Percentiles rank a stretch among this genome's conserved stretches.
Conservation (phyloP, 805 yeast genomes). For the Zygosaccharomyces lentus region DNA sequence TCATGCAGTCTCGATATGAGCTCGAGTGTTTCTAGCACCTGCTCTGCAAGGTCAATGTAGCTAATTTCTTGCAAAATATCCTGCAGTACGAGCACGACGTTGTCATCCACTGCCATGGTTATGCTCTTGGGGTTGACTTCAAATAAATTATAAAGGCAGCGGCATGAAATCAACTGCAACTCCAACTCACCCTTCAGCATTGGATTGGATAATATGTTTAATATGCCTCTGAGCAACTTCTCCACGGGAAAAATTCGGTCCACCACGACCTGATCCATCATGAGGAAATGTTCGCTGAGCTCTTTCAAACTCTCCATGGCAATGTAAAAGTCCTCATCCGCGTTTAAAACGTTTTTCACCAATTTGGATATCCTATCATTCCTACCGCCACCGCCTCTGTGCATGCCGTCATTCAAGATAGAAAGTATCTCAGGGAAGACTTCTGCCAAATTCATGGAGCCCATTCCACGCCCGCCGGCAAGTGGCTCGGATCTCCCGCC, state of each 20-base stretch:
- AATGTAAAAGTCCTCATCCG: conserved; percentile 51
- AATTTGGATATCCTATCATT: conserved; percentile 26
- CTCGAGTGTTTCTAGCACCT: conserved; percentile 72
- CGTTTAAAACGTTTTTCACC: conserved; percentile 27
- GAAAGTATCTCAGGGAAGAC: conserved; percentile 40
- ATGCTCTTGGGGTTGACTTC: conserved; percentile 69
- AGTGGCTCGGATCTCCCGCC: conserved; percentile 2
- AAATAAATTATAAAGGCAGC: conserved; percentile 75
- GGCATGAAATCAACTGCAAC: conserved; percentile 74
- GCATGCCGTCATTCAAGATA: conserved; percentile 29
- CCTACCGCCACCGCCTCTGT: conserved; percentile 11
- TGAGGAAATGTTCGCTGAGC: conserved; percentile 56
- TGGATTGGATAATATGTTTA: conserved; percentile 56
- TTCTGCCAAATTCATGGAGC: conserved; percentile 26
- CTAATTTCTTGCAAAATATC: conserved; percentile 66
- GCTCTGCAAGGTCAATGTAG: conserved; percentile 89
- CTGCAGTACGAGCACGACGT: conserved; percentile 63
- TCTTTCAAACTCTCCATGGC: conserved; percentile 63
- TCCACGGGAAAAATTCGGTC: conserved; percentile 62
- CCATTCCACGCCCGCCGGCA: conserved; percentile 11
- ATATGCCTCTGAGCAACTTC: conserved; percentile 50
- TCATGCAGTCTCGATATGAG: conserved; percentile 56
- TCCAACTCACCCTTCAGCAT: conserved; percentile 61
- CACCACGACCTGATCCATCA: conserved; percentile 62
- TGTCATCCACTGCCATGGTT: conserved; percentile 56